phyloP scores from a whole-genome alignment of 2,329 filamentous ascomycete genomes.

The Ophiostoma quercus region DNA sequence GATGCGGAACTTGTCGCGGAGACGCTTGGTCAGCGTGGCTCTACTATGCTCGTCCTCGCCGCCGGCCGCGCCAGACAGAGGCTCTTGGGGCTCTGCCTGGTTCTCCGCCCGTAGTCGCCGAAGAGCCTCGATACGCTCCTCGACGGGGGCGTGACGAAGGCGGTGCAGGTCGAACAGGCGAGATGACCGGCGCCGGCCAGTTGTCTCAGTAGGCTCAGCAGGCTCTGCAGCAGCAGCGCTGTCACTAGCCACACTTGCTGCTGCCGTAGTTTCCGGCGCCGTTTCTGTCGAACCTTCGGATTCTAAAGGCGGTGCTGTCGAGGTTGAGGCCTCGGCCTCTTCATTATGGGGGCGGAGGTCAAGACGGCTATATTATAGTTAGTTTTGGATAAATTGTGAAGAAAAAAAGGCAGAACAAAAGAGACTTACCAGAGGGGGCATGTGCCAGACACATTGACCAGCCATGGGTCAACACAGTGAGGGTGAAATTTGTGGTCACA shows the following conservation, averaged over 20 bases:
- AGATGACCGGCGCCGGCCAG: conserved; percentile 40
- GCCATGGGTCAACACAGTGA: conserved; percentile 63
- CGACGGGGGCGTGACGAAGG: conserved; percentile 53
- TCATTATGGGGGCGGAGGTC: conserved; percentile 42
- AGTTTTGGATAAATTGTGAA: neutral
- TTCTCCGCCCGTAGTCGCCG: conserved; percentile 44
- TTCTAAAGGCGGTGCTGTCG: conserved; percentile 40
- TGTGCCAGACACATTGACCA: conserved; percentile 64
- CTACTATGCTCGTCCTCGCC: conserved; percentile 37
- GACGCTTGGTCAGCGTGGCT: conserved; percentile 43
- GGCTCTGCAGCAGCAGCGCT: neutral
- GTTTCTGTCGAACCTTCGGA: conserved; percentile 31
- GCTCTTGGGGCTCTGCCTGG: conserved; percentile 31
- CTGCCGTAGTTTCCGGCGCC: neutral
- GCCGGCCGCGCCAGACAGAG: conserved; percentile 25
- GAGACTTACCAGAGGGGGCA: conserved; percentile 61
- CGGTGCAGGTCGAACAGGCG: conserved; percentile 53
- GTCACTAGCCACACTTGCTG: neutral
- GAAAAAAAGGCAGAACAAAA: neutral
- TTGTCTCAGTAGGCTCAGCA: conserved; percentile 28
- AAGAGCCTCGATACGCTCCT: conserved; percentile 58
- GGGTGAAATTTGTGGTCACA: conserved; percentile 66
- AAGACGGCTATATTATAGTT: conserved; percentile 43
- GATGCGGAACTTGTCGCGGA: conserved; percentile 51
- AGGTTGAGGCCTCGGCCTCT: neutral